These are phyloP conservation scores for Dissophora globulifera DNA, from an alignment of 192 early-diverging fungal genomes.

Conservation along the genomic window DNA sequence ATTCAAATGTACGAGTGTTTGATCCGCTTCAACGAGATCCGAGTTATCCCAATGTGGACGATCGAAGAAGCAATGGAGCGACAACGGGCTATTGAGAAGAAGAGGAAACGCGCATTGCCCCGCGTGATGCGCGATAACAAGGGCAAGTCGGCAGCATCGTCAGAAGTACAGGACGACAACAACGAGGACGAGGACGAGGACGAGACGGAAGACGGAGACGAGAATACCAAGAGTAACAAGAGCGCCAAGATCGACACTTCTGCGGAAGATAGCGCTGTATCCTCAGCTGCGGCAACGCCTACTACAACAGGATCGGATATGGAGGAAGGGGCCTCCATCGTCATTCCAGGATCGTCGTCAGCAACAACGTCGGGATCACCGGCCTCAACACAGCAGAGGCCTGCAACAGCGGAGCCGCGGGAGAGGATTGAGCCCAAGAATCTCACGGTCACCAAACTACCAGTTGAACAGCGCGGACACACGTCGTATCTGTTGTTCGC, in stretches of 20 bases:
- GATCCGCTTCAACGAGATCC: conserved; percentile 79
- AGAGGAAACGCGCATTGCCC: conserved; percentile 52
- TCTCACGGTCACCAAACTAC: conserved; percentile 70
- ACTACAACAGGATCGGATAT: conserved; percentile 19
- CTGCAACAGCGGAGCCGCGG: conserved; percentile 8
- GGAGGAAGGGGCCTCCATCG: conserved; percentile 7
- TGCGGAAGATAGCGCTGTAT: conserved; percentile 26
- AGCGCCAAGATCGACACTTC: too few relatives aligned
- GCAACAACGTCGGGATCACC: conserved; percentile 8
- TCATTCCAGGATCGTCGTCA: conserved; percentile 17
- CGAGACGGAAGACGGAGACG: neutral
- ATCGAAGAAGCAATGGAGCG: conserved; percentile 71
- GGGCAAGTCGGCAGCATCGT: neutral
- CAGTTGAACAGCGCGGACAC: conserved; percentile 78
- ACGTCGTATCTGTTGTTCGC: conserved; percentile 98
- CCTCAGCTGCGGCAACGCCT: conserved; percentile 22
- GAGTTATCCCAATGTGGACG: conserved; percentile 67
- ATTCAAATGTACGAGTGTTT: conserved; percentile 92
- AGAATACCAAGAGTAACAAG: conserved; percentile 20
- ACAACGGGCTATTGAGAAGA: conserved; percentile 51
- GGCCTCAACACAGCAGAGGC: too few relatives aligned
- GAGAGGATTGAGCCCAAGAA: conserved; percentile 55
- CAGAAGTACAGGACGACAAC: neutral
- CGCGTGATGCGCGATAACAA: conserved; percentile 16
- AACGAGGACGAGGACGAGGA: conserved; percentile 24